phyloP scores from a whole-genome alignment of 2,329 filamentous ascomycete species.

The Alternaria ventricosa region DNA sequence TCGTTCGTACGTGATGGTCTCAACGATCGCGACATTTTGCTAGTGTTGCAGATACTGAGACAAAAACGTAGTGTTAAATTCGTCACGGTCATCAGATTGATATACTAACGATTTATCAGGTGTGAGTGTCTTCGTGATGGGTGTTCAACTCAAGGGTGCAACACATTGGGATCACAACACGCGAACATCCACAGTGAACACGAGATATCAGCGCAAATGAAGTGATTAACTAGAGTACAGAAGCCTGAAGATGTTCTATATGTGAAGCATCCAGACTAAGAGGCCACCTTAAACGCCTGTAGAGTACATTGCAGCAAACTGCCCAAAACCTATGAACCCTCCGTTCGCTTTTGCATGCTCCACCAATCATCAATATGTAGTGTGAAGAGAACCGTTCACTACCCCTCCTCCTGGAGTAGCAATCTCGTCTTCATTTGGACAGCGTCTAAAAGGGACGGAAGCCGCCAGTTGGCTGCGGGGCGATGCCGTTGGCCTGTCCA shows the following conservation, averaged over 20 bases:
- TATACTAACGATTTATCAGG: not conserved
- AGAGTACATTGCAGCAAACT: conserved; percentile 34
- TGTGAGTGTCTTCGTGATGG: not conserved
- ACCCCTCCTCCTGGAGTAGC: not conserved
- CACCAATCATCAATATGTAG: conserved; percentile 36
- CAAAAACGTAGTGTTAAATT: not conserved
- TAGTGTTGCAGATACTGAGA: not conserved
- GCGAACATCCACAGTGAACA: not conserved
- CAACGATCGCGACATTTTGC: not conserved
- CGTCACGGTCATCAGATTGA: not conserved
- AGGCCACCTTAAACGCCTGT: conserved; percentile 38
- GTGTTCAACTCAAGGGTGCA: not conserved
- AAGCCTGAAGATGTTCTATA: conserved; percentile 21
- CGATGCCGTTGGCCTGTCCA: conserved; percentile 84
- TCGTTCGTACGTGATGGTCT: not conserved
- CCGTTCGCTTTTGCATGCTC: conserved; percentile 32
- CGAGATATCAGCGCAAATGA: not conserved
- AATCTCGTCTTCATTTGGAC: not conserved
- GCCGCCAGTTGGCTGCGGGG: conserved; percentile 81
- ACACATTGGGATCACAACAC: not conserved
- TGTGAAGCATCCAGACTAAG: conserved; percentile 23
- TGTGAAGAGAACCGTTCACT: conserved; percentile 14
- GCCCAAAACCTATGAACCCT: conserved; percentile 22
- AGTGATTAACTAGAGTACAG: conserved; percentile 40
- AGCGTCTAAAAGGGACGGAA: conserved; percentile 45